Conservation (phyloP, 1,139 yeast species). For the Kodamaea sp. region DNA sequence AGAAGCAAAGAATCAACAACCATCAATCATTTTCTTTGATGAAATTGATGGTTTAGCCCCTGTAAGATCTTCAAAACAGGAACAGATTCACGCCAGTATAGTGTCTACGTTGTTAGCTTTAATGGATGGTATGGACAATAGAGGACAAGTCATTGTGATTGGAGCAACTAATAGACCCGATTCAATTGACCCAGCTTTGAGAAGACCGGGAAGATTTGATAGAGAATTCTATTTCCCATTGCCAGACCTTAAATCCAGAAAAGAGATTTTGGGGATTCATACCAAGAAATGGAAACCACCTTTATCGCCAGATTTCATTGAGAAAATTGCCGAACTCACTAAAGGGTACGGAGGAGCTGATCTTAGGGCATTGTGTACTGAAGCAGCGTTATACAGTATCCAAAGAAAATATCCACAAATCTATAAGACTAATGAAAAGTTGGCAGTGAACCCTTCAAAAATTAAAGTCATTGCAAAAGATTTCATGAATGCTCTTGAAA, state of each 20-base stretch:
- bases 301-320: conserved; percentile 55
- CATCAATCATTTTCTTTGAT: conserved; percentile 92
- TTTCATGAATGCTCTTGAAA: conserved; percentile 82
- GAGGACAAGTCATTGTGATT: conserved; percentile 95
- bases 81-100: conserved; percentile 96
- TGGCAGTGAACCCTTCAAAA: conserved; percentile 67
- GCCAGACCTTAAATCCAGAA: conserved; percentile 81
- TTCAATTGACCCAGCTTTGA: conserved; percentile 93
- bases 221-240: conserved; percentile 94
- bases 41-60: conserved; percentile 99
- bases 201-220: conserved; percentile 98
- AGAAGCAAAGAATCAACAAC: conserved; percentile 95
- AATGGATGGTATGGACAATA: conserved; percentile 99
- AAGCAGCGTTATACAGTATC: conserved; percentile 89
- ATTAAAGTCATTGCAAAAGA: conserved; percentile 83
- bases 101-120: conserved; percentile 91
- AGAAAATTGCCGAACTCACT: conserved; percentile 74
- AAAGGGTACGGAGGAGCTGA: conserved; percentile 99
- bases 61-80: conserved; percentile 94
- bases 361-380: conserved; percentile 89
- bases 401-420: conserved; percentile 95
- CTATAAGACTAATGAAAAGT: conserved; percentile 72
- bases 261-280: conserved; percentile 77
- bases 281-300: conserved; percentile 89
- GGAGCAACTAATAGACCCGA: conserved; percentile 99